Percentiles rank a stretch among this genome's conserved stretches.
These are phyloP conservation scores for Fusarium marasasianum DNA, from an alignment of 2,329 filamentous ascomycete genomes.

Conservation along the genomic window DNA sequence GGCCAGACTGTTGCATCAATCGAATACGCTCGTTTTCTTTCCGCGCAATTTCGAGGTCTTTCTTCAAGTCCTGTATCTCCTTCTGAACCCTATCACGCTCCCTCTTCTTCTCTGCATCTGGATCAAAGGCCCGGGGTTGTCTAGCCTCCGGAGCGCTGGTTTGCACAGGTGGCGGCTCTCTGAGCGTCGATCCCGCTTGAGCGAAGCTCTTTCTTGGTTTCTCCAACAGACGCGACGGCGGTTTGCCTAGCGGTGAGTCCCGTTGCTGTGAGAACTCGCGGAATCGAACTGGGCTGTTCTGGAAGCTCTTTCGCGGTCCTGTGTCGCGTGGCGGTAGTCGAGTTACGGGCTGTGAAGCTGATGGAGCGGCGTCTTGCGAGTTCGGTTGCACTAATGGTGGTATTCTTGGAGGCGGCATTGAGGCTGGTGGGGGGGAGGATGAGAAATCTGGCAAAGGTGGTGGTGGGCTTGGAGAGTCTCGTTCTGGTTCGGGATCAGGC, in stretches of 20 bases:
- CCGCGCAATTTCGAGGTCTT: slow-evolving; percentile 65
- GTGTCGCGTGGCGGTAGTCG: slow-evolving; percentile 55
- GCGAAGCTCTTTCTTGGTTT: slow-evolving; percentile 22
- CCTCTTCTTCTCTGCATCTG: slow-evolving; percentile 60
- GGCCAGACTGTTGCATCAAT: slow-evolving; percentile 52
- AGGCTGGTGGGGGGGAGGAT: slow-evolving; percentile 16
- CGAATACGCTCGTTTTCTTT: slow-evolving; percentile 67
- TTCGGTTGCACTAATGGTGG: slow-evolving; percentile 3
- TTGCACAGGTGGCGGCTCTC: not conserved
- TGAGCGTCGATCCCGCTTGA: not conserved
- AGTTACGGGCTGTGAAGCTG: slow-evolving; percentile 22
- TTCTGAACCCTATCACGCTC: slow-evolving; percentile 62
- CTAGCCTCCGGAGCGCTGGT: not conserved
- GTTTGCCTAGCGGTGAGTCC: slow-evolving; percentile 62
- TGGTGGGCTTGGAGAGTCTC: not conserved
- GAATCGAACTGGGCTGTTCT: slow-evolving; percentile 65
- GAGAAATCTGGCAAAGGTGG: slow-evolving; percentile 4
- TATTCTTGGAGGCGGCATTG: slow-evolving; percentile 28
- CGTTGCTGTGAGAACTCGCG: slow-evolving; percentile 47
- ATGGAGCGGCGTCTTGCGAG: slow-evolving; percentile 1
- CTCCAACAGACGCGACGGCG: slow-evolving; percentile 44
- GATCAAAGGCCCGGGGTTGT: slow-evolving; percentile 44
- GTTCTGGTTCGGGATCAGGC: not conserved
- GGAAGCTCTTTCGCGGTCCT: slow-evolving; percentile 66
- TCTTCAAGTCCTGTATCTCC: slow-evolving; percentile 65